Evolutionary conservation across 2,329 filamentous ascomycete species (phyloP).

Genomic region (Alternaria viburni): DNA sequence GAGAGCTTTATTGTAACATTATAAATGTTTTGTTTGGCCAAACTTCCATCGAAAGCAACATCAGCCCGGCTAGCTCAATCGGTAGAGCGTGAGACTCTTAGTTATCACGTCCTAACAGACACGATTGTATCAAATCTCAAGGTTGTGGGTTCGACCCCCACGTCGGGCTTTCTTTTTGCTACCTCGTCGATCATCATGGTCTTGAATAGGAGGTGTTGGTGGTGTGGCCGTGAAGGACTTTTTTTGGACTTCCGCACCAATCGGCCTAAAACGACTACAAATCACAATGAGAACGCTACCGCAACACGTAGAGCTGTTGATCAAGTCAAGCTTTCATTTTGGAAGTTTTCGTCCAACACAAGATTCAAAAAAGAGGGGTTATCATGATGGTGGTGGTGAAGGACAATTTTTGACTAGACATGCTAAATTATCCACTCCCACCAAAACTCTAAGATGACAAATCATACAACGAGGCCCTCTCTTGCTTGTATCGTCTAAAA

Average conservation of each 20-base stretch:
- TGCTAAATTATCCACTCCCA: no score
- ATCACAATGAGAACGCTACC: not conserved
- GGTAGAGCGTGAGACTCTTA: conserved; percentile 53
- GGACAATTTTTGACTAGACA: no score
- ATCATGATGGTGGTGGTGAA: no score
- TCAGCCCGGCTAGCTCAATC: conserved; percentile 41
- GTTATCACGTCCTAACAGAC: conserved; percentile 13
- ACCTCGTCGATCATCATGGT: not conserved
- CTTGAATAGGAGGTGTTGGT: not conserved
- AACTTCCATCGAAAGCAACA: conserved; percentile 2
- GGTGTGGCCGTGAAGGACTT: not conserved
- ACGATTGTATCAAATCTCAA: conserved; percentile 18
- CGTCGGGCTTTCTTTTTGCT: conserved; percentile 14
- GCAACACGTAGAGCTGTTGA: no score
- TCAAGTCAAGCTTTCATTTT: no score
- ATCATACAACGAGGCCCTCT: no score
- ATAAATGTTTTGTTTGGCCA: not conserved
- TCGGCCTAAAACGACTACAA: not conserved
- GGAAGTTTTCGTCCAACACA: no score
- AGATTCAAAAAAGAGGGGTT: no score
- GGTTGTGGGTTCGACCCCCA: conserved; percentile 23
- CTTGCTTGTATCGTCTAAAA: no score
- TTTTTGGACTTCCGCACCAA: not conserved
- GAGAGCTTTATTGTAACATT: not conserved
- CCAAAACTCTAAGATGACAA: no score